These are phyloP conservation scores for Botrytis byssoidea DNA, from an alignment of 2,329 filamentous ascomycete genomes.

Conservation along the genomic window DNA sequence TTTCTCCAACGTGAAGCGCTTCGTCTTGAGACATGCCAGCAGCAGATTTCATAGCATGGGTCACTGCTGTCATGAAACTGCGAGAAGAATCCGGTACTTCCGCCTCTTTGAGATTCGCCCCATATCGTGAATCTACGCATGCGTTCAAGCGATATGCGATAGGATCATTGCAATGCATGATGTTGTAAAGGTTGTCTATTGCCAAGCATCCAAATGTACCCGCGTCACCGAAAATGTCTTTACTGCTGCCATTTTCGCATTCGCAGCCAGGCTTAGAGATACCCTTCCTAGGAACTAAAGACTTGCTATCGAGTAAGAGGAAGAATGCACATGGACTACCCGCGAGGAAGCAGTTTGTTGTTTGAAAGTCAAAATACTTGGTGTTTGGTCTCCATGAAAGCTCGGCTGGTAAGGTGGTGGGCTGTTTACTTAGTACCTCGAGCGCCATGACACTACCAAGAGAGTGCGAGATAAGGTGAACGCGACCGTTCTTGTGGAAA, in stretches of 20 bases:
- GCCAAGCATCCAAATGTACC: conserved; percentile 87
- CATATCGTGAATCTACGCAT: conserved; percentile 78
- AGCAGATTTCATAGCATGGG: conserved; percentile 60
- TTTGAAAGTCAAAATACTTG: conserved; percentile 85
- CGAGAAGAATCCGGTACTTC: conserved; percentile 72
- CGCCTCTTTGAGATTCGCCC: conserved; percentile 71
- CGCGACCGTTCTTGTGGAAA: conserved; percentile 75
- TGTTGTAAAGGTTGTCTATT: conserved; percentile 95
- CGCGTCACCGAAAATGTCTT: conserved; percentile 68
- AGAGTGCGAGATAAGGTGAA: conserved; percentile 91
- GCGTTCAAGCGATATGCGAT: conserved; percentile 93
- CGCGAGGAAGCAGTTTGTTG: conserved; percentile 81
- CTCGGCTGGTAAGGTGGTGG: conserved; percentile 59
- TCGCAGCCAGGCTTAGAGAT: conserved; percentile 74
- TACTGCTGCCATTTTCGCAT: conserved; percentile 54
- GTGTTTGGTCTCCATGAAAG: conserved; percentile 43
- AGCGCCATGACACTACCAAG: conserved; percentile 92
- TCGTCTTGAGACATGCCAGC: conserved; percentile 49
- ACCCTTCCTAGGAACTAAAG: conserved; percentile 72
- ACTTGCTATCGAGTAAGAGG: conserved; percentile 73
- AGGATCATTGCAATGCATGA: conserved; percentile 68
- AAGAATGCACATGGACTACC: conserved; percentile 94
- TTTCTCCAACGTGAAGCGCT: conserved; percentile 44
- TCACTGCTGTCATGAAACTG: conserved; percentile 63
- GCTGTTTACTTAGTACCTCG: conserved; percentile 87